These are phyloP conservation scores for Mortierella sp. DNA, from an alignment of 371 early-diverging fungal genomes.

Conservation along the genomic window DNA sequence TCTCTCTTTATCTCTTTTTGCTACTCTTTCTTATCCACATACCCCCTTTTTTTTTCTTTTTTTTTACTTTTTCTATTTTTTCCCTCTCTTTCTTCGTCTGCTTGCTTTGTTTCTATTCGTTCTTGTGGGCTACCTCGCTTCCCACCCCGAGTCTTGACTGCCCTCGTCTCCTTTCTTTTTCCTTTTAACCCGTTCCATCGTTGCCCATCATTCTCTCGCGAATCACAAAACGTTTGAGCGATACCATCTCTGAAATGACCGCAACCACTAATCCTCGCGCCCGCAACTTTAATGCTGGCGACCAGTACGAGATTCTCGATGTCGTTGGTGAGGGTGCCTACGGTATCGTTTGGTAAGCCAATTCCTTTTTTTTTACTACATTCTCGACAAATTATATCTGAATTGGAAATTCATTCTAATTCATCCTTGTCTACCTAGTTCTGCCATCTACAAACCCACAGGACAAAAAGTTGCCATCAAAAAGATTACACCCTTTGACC, in stretches of 20 bases:
- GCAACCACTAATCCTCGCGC: conserved; percentile 62
- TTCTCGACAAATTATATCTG: not conserved
- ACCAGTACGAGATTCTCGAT: conserved; percentile 71
- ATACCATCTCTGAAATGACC: conserved; percentile 57
- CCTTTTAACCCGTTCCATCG: not conserved
- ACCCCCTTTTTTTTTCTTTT: not conserved
- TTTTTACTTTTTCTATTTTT: not conserved
- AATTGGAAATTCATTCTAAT: not conserved
- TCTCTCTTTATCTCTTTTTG: not conserved
- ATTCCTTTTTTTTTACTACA: not conserved
- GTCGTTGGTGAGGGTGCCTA: conserved; percentile 79
- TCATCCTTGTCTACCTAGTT: conserved; percentile 62
- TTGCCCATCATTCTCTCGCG: conserved; percentile 56
- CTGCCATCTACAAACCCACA: conserved; percentile 85
- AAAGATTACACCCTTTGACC: conserved; percentile 90
- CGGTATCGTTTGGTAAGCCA: conserved; percentile 82
- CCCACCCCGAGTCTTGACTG: not conserved
- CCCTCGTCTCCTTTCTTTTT: conserved; percentile 6
- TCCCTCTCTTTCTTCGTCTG: not conserved
- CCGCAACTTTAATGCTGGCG: conserved; percentile 70
- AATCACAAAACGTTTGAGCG: conserved; percentile 54
- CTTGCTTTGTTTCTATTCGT: not conserved
- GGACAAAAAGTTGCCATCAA: conserved; percentile 95
- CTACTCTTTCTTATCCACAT: too few species aligned
- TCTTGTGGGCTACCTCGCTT: not conserved